These are phyloP conservation scores for Kurtzmaniella natalensis DNA, from an alignment of 1,139 yeast species.

Conservation along the genomic window DNA sequence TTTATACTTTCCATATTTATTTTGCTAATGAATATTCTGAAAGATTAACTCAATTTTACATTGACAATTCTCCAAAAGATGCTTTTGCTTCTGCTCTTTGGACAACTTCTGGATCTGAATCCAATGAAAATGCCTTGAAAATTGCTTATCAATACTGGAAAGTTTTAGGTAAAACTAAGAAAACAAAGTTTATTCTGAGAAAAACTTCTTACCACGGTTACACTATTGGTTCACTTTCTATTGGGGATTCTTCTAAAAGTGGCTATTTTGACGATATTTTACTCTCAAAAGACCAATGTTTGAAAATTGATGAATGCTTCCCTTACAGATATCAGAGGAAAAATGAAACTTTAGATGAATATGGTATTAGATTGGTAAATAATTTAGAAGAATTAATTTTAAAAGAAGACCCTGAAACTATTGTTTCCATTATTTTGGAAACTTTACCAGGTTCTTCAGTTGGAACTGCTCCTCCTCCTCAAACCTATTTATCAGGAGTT, in stretches of 20 bases:
- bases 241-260: slow-evolving; percentile 41
- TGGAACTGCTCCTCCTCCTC: slow-evolving; percentile 54
- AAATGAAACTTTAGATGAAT: slow-evolving; percentile 47
- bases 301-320: slow-evolving; percentile 43
- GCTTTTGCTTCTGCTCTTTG: slow-evolving; percentile 52
- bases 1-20: slow-evolving; percentile 44
- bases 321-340: slow-evolving; percentile 47
- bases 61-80: slow-evolving; percentile 50
- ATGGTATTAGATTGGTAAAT: slow-evolving; percentile 40
- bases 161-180: slow-evolving; percentile 46
- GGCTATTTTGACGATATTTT: slow-evolving; percentile 38
- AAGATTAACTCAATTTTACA: slow-evolving; percentile 48
- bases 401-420: slow-evolving; percentile 47
- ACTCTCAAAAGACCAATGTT: slow-evolving; percentile 35
- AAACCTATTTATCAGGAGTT: slow-evolving; percentile 53
- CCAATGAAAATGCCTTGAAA: slow-evolving; percentile 57
- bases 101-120: slow-evolving; percentile 60
- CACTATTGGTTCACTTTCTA: slow-evolving; percentile 51
- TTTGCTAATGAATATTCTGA: slow-evolving; percentile 44
- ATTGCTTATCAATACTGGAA: slow-evolving; percentile 52
- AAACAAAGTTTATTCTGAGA: slow-evolving; percentile 50
- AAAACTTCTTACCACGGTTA: slow-evolving; percentile 56
- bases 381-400: slow-evolving; percentile 47
- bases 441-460: slow-evolving; percentile 56
- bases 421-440: slow-evolving; percentile 51